These are phyloP conservation scores for Hymenoscyphus occultus DNA, from an alignment of 2,329 filamentous ascomycete species.

Conservation along the genomic window DNA sequence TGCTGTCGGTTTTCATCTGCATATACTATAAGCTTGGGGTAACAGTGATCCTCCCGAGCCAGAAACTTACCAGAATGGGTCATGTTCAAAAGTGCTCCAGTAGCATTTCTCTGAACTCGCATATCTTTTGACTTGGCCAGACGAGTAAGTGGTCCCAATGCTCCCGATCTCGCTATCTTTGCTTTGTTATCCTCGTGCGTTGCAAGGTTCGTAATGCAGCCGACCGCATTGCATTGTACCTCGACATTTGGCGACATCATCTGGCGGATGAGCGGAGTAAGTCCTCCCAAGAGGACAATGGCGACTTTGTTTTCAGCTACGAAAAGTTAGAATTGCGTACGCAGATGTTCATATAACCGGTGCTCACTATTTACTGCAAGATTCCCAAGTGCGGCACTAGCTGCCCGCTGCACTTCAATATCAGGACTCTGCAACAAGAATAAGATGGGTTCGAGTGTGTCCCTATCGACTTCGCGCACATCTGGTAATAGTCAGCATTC, in stretches of 20 bases:
- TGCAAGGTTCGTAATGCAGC: conserved; percentile 96
- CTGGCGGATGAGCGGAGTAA: conserved; percentile 89
- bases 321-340: conserved; percentile 41
- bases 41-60: background rate
- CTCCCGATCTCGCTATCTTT: conserved; percentile 93
- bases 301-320: conserved; percentile 97
- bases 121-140: conserved; percentile 97
- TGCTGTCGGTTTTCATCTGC: conserved; percentile 95
- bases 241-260: conserved; percentile 99
- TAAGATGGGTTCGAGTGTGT: conserved; percentile 93
- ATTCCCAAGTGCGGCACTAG: conserved; percentile 93
- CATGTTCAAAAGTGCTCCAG: conserved; percentile 95
- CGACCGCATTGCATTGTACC: conserved; percentile 98
- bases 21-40: conserved; percentile 18
- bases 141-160: conserved; percentile 83
- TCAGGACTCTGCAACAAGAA: conserved; percentile 93
- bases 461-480: conserved; percentile 91
- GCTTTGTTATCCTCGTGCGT: conserved; percentile 99
- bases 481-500: conserved; percentile 52
- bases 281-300: conserved; percentile 87
- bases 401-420: conserved; percentile 94
- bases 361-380: conserved; percentile 90
- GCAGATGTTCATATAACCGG: background rate
- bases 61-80: conserved; percentile 81
- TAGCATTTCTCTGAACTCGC: conserved; percentile 96